Evolutionary conservation across 108 stramenopile species (phyloP).

Genomic region (Schizochytrium sp.): DNA sequence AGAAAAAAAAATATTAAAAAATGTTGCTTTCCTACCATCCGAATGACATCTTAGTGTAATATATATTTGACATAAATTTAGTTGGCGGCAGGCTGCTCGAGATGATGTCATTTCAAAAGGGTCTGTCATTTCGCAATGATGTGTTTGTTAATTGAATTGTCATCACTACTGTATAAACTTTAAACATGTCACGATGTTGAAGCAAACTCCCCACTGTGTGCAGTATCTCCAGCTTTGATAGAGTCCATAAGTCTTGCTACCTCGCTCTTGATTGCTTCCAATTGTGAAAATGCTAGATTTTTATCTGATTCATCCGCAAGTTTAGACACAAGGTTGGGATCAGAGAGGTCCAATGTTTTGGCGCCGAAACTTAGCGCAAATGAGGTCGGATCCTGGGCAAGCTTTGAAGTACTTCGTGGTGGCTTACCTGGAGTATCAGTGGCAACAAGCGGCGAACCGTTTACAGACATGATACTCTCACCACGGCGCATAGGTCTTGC

Average conservation of each 20-base stretch:
- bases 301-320: not conserved
- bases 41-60: too few relatives aligned
- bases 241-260: not conserved
- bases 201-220: not conserved
- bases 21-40: too few relatives aligned
- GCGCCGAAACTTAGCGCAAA: not conserved
- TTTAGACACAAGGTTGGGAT: not conserved
- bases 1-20: too few relatives aligned
- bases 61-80: too few relatives aligned
- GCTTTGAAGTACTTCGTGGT: not conserved
- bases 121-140: too few relatives aligned
- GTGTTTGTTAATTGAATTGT: not conserved
- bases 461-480: conserved; percentile 55
- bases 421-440: not conserved
- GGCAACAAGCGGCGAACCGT: conserved; percentile 51
- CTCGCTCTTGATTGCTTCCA: not conserved
- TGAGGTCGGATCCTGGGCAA: not conserved
- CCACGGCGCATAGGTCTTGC: conserved; percentile 46
- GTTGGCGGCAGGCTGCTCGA: too few relatives aligned
- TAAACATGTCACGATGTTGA: not conserved
- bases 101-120: too few relatives aligned
- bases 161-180: not conserved
- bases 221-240: not conserved
- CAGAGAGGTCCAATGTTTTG: not conserved
- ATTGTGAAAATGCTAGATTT: not conserved